Base-by-base conservation (phyloP, 2,329 filamentous ascomycete species). In the Alternaria brassicae region DNA sequence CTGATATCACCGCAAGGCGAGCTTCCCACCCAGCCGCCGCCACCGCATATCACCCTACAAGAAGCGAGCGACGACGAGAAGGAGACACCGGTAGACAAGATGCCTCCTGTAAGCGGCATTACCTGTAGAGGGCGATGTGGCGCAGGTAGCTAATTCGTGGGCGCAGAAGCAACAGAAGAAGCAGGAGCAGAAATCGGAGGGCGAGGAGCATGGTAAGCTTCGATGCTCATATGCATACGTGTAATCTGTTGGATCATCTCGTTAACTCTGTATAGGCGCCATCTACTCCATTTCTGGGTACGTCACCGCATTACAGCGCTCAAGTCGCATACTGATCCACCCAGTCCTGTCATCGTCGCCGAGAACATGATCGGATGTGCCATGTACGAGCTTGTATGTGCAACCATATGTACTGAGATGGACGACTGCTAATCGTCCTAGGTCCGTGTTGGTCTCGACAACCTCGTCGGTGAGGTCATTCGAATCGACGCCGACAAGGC, bases 291-390 rank as follows among this genome's bases (percentile, higher is more conserved):
- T 92, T 71, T 91, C 89, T 53, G 86, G 84, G 83, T 85, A 79
- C 67, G 81, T 74, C 69, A 53, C 60, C 53, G 50, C 58, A 53
- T 39, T 53, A 48, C 66, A 56, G 39, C 54, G 45, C 41, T 42
- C 53, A 59, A 15, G 52, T 36, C 58, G 55, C 54, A 59, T 71
- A 69, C 72, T 78, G 61, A 78, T 62, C 57, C 32, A 28, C 8
- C 13, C 42, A 81, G 91, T 70, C 95, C 95, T 77, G 95, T 99
- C 84, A 90, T 99, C 74, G 87, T 99, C 72, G 95, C 94, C 78
- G 94, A 98, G 84, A 89, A 97, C 81, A 97, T 99, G 93, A 92
- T 94, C 77, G 95, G 95, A 80, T 95, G 95, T 86, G 93, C 95
- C 80, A 99, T 99, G 95, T 97, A 98, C 88, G 95, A 99, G 84